Evolutionary conservation across 1,139 yeast species (phyloP).

Genomic region (Suhomyces choctaworum): DNA sequence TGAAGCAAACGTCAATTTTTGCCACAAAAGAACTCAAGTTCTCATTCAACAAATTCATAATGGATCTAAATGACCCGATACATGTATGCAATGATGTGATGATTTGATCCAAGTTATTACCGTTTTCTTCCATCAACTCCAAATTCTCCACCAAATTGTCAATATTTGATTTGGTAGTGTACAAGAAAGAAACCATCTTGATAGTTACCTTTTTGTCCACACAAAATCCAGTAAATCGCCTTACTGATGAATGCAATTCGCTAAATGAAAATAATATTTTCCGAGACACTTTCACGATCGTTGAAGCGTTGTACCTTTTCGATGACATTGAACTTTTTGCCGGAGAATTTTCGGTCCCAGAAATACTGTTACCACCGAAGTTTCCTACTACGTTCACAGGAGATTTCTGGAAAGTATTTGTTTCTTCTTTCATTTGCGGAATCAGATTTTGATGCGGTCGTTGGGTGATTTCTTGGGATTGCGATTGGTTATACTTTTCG

Average conservation of each 20-base stretch:
- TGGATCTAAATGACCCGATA: slow-evolving; percentile 51
- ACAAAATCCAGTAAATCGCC: slow-evolving; percentile 68
- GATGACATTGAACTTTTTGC: slow-evolving; percentile 12
- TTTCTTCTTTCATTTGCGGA: slow-evolving; percentile 10
- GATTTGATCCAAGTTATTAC: slow-evolving; percentile 32
- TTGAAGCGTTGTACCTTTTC: slow-evolving; percentile 21
- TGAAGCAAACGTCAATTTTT: slow-evolving; percentile 64
- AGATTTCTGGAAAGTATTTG: slow-evolving; percentile 2
- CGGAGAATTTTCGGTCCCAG: slow-evolving; percentile 16
- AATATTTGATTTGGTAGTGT: slow-evolving; percentile 57
- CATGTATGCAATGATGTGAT: slow-evolving; percentile 34
- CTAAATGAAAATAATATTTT: slow-evolving; percentile 61
- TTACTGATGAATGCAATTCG: slow-evolving; percentile 68
- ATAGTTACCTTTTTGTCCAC: slow-evolving; percentile 61
- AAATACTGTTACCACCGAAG: slow-evolving; percentile 9
- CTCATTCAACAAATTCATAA: slow-evolving; percentile 49
- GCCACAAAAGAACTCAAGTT: slow-evolving; percentile 50
- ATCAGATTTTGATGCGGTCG: slow-evolving; percentile 12
- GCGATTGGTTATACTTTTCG: neutral
- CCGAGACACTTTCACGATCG: slow-evolving; percentile 52
- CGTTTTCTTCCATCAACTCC: slow-evolving; percentile 55
- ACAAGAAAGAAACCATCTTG: slow-evolving; percentile 56
- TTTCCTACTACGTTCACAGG: slow-evolving; percentile 4
- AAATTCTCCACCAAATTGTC: slow-evolving; percentile 60
- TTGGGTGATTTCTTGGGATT: slow-evolving; percentile 3